These are phyloP conservation scores for Leonotis leonurus DNA, from an alignment of 257 asterid genomes.

Conservation along the genomic window DNA sequence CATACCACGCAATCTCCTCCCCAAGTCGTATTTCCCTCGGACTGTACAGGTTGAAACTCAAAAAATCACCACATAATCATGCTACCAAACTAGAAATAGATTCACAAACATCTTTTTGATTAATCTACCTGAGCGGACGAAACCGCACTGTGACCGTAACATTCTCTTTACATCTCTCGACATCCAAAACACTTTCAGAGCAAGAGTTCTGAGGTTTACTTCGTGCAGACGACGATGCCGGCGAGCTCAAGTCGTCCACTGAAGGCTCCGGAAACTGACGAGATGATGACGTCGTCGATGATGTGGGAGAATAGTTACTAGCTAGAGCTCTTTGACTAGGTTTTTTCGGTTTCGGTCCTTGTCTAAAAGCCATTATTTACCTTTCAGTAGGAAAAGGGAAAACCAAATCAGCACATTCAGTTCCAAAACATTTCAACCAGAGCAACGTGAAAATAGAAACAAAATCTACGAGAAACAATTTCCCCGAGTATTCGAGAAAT, in stretches of 20 bases:
- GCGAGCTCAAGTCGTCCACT: constrained; percentile 62
- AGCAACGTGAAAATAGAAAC: not conserved
- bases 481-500: constrained; percentile 1
- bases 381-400: not conserved
- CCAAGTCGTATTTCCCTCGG: constrained; percentile 97
- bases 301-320: constrained; percentile 53
- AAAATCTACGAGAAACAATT: not conserved
- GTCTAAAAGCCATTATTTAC: constrained; percentile 56
- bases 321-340: constrained; percentile 31
- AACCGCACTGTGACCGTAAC: constrained; percentile 94
- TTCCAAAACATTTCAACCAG: not conserved
- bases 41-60: constrained; percentile 36
- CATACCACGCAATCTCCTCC: constrained; percentile 98
- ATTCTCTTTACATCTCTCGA: constrained; percentile 77
- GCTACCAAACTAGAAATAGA: not conserved
- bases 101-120: not conserved
- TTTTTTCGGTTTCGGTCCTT: constrained; percentile 44
- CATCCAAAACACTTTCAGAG: constrained; percentile 43
- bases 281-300: constrained; percentile 84
- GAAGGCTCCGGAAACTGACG: constrained; percentile 66
- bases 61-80: constrained; percentile 8
- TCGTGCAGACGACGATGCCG: constrained; percentile 78
- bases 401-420: constrained; percentile 1
- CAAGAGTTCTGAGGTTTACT: constrained; percentile 54
- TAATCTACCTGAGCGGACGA: constrained; percentile 84